Percentiles rank a stretch among this genome's conserved stretches.
These are phyloP conservation scores for Ophiocytium majus DNA, from an alignment of 352 stramenopile genomes.

Conservation along the genomic window DNA sequence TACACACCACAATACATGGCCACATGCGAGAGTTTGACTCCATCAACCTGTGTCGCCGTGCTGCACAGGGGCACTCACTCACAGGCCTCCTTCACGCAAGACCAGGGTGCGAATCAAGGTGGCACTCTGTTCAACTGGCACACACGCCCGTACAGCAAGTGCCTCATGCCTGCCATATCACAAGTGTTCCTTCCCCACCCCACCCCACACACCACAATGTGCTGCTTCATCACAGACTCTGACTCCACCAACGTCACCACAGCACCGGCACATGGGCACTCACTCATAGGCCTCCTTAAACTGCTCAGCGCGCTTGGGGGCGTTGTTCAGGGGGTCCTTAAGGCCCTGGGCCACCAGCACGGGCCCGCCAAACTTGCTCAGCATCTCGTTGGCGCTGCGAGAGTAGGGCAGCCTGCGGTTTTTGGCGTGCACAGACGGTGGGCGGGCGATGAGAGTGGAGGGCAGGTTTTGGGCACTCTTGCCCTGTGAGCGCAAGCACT, in stretches of 20 bases:
- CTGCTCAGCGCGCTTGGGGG: conserved; percentile 9
- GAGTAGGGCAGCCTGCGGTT: conserved; percentile 55
- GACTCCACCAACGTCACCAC: conserved; percentile 27
- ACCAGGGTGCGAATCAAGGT: no score
- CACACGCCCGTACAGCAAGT: not conserved
- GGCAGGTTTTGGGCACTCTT: no score
- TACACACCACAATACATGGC: not conserved
- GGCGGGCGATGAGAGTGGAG: no score
- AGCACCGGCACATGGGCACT: not conserved
- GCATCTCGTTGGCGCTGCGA: conserved; percentile 54
- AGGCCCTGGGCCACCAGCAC: conserved; percentile 57
- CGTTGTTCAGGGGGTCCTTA: conserved; percentile 57
- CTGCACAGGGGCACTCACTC: not conserved
- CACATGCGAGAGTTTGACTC: not conserved
- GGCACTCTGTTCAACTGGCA: not conserved
- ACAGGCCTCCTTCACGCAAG: not conserved
- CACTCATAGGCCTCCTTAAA: conserved; percentile 27
- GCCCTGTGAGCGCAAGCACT: no score
- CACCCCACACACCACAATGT: not conserved
- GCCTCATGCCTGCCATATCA: not conserved
- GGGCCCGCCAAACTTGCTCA: conserved; percentile 52
- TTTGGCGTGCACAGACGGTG: no score
- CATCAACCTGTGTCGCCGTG: not conserved
- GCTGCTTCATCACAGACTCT: not conserved
- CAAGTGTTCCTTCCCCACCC: not conserved